Percentiles rank a stretch among this genome's conserved stretches.
Conservation (phyloP, 495 filamentous ascomycete species). For the Talaromyces ruber region DNA sequence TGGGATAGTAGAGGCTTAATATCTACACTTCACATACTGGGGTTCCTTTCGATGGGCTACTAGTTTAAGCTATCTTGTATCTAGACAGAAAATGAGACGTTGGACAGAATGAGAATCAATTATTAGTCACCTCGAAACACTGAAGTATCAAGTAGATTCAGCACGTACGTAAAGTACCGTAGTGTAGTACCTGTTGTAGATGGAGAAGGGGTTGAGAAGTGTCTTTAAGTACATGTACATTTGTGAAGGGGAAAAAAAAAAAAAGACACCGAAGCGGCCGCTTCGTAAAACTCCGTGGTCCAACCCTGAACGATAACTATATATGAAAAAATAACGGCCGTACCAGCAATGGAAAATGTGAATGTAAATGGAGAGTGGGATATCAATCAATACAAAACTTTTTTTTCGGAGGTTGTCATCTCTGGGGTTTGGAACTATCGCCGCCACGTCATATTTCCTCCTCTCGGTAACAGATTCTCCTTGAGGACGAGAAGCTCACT, state of each 20-base stretch:
- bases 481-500: slow-evolving; percentile 30
- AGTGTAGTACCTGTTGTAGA: neutral
- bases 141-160: neutral
- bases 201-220: neutral
- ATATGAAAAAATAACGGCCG: neutral
- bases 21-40: neutral
- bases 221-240: neutral
- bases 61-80: neutral
- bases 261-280: neutral
- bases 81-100: neutral
- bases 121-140: neutral
- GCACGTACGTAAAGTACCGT: neutral
- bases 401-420: neutral
- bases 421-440: neutral
- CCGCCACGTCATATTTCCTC: slow-evolving; percentile 21
- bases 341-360: neutral
- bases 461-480: slow-evolving; percentile 23
- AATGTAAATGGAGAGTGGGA: neutral
- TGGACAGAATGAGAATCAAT: neutral
- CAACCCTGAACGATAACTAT: neutral
- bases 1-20: neutral
- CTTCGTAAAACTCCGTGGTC: neutral
- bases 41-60: neutral
- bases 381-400: neutral
- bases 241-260: neutral